Conservation (phyloP, 495 filamentous ascomycete genomes). For the Aspergillus affinis region DNA sequence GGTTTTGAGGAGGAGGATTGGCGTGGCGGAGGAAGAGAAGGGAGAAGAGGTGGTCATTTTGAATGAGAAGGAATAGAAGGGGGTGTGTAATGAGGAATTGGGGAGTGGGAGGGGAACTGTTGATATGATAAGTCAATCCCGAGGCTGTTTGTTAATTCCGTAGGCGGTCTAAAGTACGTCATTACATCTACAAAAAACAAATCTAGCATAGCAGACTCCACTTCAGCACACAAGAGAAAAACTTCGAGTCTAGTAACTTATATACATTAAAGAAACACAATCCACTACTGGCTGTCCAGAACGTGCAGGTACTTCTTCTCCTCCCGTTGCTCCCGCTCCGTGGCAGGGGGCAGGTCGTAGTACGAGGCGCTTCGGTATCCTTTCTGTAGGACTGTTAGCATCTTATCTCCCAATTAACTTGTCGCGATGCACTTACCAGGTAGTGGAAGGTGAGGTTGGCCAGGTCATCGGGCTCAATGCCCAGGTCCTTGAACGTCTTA, state of each 20-base stretch:
- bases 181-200: not conserved
- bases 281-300: conserved; percentile 74
- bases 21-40: conserved; percentile 8
- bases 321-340: conserved; percentile 89
- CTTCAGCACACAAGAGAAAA: not conserved
- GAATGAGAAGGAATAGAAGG: not conserved
- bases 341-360: conserved; percentile 92
- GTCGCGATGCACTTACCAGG: conserved; percentile 60
- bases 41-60: conserved; percentile 5
- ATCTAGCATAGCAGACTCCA: not conserved
- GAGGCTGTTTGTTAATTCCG: not conserved
- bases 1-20: conserved; percentile 82
- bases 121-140: not conserved
- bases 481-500: conserved; percentile 94
- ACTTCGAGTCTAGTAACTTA: conserved; percentile 39
- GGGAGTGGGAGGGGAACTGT: conserved; percentile 14
- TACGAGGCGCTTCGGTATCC: conserved; percentile 76
- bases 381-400: conserved; percentile 54
- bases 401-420: conserved; percentile 22
- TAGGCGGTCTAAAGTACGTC: not conserved
- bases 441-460: conserved; percentile 86
- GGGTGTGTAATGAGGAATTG: not conserved
- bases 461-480: conserved; percentile 81
- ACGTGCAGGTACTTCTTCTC: conserved; percentile 97
- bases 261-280: conserved; percentile 46